Evolutionary conservation across 2,329 filamentous ascomycete species (phyloP), one percentile per base, ranked within the genome.

Genomic region (Cucurbitaria berberidis): DNA sequence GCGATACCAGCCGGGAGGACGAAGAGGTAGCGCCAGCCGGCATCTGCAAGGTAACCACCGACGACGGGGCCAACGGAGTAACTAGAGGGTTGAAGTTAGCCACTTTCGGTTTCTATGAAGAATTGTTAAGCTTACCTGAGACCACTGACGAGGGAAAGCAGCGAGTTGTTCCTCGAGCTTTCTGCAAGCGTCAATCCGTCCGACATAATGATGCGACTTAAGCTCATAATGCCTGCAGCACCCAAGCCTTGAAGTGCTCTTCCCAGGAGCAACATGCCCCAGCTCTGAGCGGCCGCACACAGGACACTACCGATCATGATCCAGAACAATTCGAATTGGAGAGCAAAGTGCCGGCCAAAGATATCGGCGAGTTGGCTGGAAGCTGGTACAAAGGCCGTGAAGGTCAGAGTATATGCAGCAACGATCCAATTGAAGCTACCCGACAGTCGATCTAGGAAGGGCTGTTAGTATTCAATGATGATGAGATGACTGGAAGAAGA

Each of bases 161-260:
- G 86, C 78, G 43, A 84, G 68, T 60, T 83, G 80, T 64, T 93
- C 88, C 67, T 88, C 85, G 52, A 96, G 80, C 57, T 93, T 84
- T 75, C 87, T 88, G 69, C 93, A 90, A 78, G 70, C 0, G 81
- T 82, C 5, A 89, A 86, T 51, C 83, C 83, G 63, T 89, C 86
- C 0, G 86, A 83, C 11, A 90, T 76, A n/a, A 89, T 81, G 6
- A 85, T 83, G 39, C 84, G 81, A 26, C 86, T 82, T 29, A 84
- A 74, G 30, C 87, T 86, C 59, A 83, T 80, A 15, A 89, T 76
- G 0, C 86, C 87, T 0, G 86, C 83, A 27, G 84, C 82, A 4
- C 84, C 82, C 1, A 87, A 66, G 10, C 87, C 86, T 65, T 89
- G 86, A 1, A 89, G 71, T 0, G 81, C 85, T 38, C 87, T 80